These are phyloP conservation scores for Fusarium nematophilum DNA, from an alignment of 2,329 filamentous ascomycete genomes.

Conservation along the genomic window DNA sequence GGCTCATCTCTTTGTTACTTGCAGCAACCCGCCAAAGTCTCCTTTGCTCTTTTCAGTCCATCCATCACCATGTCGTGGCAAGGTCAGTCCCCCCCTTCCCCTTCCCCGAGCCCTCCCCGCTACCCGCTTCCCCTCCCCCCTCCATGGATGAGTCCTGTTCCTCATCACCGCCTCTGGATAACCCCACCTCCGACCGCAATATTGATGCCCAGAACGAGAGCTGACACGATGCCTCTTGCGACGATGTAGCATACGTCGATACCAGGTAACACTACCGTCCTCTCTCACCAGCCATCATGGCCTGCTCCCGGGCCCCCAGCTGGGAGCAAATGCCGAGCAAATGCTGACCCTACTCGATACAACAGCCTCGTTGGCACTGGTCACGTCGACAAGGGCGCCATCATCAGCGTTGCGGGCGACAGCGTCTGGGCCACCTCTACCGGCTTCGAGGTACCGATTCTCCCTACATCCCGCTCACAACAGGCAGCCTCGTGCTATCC, in stretches of 20 bases:
- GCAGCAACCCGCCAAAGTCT: slow-evolving; percentile 1
- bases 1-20: slow-evolving; percentile 9
- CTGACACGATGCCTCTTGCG: slow-evolving; percentile 24
- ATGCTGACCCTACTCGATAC: slow-evolving; percentile 38
- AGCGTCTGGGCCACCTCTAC: slow-evolving; percentile 80
- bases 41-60: slow-evolving; percentile 21
- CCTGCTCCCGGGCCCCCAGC: background rate
- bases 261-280: slow-evolving; percentile 55
- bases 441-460: slow-evolving; percentile 75
- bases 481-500: slow-evolving; percentile 1
- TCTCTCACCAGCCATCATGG: background rate
- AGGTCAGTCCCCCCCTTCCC: slow-evolving; percentile 64
- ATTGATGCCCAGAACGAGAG: slow-evolving; percentile 15
- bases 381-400: slow-evolving; percentile 85
- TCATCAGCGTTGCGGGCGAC: slow-evolving; percentile 84
- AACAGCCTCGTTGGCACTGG: slow-evolving; percentile 81
- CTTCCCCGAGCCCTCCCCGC: slow-evolving; percentile 11
- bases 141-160: slow-evolving; percentile 26
- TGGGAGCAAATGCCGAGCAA: slow-evolving; percentile 19
- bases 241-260: slow-evolving; percentile 61
- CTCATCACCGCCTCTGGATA: slow-evolving; percentile 41
- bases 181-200: slow-evolving; percentile 40
- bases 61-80: slow-evolving; percentile 76
- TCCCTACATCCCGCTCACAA: background rate
- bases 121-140: slow-evolving; percentile 24